A percentile compares a stretch with the other conserved stretches of the same genome.
Evolutionary conservation across 1,284 basidiomycete genomes (phyloP).

Genomic region (Pulveroboletus sp.): DNA sequence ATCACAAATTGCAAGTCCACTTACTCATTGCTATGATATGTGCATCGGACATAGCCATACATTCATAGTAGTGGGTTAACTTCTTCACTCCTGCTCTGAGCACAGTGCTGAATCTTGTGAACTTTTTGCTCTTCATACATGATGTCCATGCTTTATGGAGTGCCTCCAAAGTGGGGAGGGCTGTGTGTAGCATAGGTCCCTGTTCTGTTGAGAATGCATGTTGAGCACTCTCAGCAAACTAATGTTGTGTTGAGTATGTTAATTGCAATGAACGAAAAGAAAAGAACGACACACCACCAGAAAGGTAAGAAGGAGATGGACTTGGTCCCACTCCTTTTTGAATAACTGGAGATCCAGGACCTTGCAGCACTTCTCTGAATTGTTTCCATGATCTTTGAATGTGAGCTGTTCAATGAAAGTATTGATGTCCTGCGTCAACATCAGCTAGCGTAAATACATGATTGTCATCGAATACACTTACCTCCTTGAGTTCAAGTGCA

Average conservation of each 20-base stretch:
- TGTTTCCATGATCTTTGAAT: slow-evolving; percentile 2
- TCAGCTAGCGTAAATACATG: background rate
- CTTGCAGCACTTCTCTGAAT: slow-evolving; percentile 2
- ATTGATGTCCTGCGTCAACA: slow-evolving; percentile 2
- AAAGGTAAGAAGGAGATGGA: background rate
- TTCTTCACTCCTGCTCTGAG: slow-evolving; percentile 29
- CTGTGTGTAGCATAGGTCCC: background rate
- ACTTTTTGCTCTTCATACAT: background rate
- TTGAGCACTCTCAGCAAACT: slow-evolving; percentile 22
- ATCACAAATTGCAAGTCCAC: slow-evolving; percentile 29
- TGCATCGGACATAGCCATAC: slow-evolving; percentile 2
- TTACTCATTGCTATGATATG: slow-evolving; percentile 26
- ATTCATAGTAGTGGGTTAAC: slow-evolving; percentile 27
- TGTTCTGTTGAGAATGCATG: slow-evolving; percentile 15
- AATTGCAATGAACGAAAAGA: background rate
- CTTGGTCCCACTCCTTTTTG: slow-evolving; percentile 7
- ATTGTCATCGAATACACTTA: background rate
- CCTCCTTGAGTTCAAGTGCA: slow-evolving; percentile 10
- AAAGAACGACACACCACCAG: background rate
- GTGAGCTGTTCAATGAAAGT: slow-evolving; percentile 5
- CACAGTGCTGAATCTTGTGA: slow-evolving; percentile 17
- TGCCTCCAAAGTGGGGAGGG: slow-evolving; percentile 28
- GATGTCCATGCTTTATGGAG: slow-evolving; percentile 30
- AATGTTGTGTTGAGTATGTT: background rate
- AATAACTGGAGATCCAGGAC: slow-evolving; percentile 1